phyloP scores from a whole-genome alignment of 2,329 filamentous ascomycete species.

The Arthrobotrys musiformis region DNA sequence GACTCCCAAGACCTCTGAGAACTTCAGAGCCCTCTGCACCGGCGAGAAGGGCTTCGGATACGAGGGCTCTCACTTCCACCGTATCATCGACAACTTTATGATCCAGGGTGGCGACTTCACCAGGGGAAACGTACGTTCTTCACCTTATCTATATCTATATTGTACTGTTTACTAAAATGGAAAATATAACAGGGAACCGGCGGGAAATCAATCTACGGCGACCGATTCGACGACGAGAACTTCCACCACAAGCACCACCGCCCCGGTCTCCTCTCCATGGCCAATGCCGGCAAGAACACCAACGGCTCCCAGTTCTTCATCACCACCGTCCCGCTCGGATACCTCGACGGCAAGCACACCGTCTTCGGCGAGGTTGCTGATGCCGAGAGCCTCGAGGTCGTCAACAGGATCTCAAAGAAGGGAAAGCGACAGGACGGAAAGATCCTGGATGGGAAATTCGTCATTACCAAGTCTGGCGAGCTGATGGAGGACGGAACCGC shows the following conservation, averaged over 20 bases:
- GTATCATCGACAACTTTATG: conserved; percentile 93
- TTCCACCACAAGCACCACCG: conserved; percentile 78
- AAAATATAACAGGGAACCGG: conserved; percentile 78
- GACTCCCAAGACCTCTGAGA: conserved; percentile 82
- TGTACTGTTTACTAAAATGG: too few relatives aligned
- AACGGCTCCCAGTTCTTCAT: conserved; percentile 80
- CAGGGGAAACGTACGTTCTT: conserved; percentile 79
- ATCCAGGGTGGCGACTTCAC: conserved; percentile 97
- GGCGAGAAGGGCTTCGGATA: conserved; percentile 85
- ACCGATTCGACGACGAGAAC: conserved; percentile 96
- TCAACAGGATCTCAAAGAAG: conserved; percentile 54
- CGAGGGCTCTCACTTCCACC: conserved; percentile 85
- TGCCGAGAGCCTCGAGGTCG: conserved; percentile 57
- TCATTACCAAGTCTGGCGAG: conserved; percentile 37
- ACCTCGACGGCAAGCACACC: conserved; percentile 81
- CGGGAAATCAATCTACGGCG: conserved; percentile 93
- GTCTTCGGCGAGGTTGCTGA: conserved; percentile 81
- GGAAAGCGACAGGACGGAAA: conserved; percentile 54
- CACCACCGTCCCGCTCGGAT: conserved; percentile 66
- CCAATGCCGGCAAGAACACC: conserved; percentile 94
- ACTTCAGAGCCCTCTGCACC: conserved; percentile 87
- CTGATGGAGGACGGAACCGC: conserved; percentile 7
- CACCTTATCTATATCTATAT: too few relatives aligned
- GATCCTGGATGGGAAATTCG: conserved; percentile 40
- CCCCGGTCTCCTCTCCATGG: conserved; percentile 89